Evolutionary conservation across 306 rosid species (phyloP).

Genomic region (Notholithocarpus densiflorus): DNA sequence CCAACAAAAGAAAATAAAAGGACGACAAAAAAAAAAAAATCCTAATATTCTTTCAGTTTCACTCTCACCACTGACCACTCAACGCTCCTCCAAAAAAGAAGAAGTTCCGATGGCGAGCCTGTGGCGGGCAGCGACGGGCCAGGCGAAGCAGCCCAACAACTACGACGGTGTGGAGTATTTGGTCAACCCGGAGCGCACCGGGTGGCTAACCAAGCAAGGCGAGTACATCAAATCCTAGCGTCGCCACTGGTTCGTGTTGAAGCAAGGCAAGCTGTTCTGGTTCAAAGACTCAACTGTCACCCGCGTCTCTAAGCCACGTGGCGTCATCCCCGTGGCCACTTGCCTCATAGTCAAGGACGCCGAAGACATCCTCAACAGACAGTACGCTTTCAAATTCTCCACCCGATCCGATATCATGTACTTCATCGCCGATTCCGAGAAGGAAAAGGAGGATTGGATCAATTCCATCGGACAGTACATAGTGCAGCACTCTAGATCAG

Average conservation of each 20-base stretch:
- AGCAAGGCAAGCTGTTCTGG: constrained; percentile 48
- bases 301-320: constrained; percentile 19
- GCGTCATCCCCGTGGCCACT: constrained; percentile 24
- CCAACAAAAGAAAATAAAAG: neutral
- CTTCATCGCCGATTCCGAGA: constrained; percentile 40
- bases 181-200: constrained; percentile 33
- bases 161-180: constrained; percentile 33
- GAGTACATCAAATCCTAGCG: constrained; percentile 40
- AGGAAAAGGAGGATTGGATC: constrained; percentile 45
- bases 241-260: constrained; percentile 61
- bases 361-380: constrained; percentile 30
- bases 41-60: neutral
- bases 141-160: constrained; percentile 11
- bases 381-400: constrained; percentile 37
- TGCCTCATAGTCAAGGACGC: constrained; percentile 35
- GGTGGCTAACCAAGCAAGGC: constrained; percentile 37
- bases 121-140: constrained; percentile 35
- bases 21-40: neutral
- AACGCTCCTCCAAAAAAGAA: neutral
- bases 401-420: constrained; percentile 31
- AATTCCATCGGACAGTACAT: constrained; percentile 46
- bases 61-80: neutral
- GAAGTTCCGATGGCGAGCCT: constrained; percentile 18
- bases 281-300: constrained; percentile 36
- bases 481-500: constrained; percentile 44